These are phyloP conservation scores for Malassezia arunalokei DNA, from an alignment of 1,284 basidiomycete genomes.

Conservation along the genomic window DNA sequence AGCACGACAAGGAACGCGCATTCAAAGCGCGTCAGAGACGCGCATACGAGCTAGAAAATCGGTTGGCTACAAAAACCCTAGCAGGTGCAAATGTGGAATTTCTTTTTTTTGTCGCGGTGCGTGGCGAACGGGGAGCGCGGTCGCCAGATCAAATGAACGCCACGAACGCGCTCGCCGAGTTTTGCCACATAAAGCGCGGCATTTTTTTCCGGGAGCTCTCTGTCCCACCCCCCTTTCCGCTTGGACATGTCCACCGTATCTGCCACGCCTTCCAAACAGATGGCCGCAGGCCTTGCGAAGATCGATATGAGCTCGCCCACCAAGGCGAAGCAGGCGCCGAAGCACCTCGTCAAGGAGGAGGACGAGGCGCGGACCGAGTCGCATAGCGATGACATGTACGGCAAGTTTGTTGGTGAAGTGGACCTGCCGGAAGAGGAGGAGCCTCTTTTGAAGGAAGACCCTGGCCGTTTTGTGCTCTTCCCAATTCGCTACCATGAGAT, in stretches of 20 bases:
- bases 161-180: background rate
- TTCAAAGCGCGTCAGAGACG: background rate
- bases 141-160: background rate
- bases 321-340: slow-evolving; percentile 24
- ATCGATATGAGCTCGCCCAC: slow-evolving; percentile 39
- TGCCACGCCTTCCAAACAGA: slow-evolving; percentile 43
- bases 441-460: slow-evolving; percentile 41
- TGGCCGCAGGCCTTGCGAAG: slow-evolving; percentile 34
- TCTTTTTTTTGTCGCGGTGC: background rate
- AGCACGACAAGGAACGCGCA: background rate
- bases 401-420: slow-evolving; percentile 44
- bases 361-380: slow-evolving; percentile 14
- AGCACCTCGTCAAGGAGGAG: slow-evolving; percentile 17
- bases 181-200: slow-evolving; percentile 9
- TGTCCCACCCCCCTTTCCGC: background rate
- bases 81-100: background rate
- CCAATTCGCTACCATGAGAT: slow-evolving; percentile 47
- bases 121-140: background rate
- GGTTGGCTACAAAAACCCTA: background rate
- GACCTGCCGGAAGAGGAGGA: slow-evolving; percentile 43
- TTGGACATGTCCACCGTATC: background rate
- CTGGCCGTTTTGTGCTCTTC: slow-evolving; percentile 44
- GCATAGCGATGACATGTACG: slow-evolving; percentile 19
- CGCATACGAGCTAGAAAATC: background rate
- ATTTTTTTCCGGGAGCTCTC: background rate